Percentiles rank a stretch among this genome's conserved stretches.
Conservation (phyloP, 352 stramenopile species). For the Globisporangium paddicum region DNA sequence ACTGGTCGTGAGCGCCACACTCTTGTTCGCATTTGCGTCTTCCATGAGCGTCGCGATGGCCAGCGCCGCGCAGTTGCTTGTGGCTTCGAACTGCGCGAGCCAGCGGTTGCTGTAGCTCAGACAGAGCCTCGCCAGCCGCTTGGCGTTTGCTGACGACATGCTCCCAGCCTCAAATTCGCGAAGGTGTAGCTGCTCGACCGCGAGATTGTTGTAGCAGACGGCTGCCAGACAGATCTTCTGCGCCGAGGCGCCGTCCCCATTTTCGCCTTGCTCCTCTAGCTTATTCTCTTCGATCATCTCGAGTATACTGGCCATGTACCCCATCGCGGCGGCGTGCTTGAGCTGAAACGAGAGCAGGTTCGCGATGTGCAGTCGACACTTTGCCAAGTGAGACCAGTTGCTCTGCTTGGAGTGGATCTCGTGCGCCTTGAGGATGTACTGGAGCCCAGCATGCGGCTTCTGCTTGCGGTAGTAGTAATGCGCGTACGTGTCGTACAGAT, state of each 20-base stretch:
- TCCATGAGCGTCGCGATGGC: constrained; percentile 73
- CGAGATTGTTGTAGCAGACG: constrained; percentile 92
- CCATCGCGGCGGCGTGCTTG: constrained; percentile 77
- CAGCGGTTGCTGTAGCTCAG: constrained; percentile 91
- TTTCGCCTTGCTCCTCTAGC: constrained; percentile 49
- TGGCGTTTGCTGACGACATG: constrained; percentile 78
- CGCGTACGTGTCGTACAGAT: constrained; percentile 83
- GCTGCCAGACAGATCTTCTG: constrained; percentile 89
- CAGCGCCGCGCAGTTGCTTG: constrained; percentile 65
- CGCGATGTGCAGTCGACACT: constrained; percentile 85
- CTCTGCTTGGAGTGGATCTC: constrained; percentile 68
- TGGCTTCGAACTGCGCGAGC: constrained; percentile 85
- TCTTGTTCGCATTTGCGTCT: constrained; percentile 27
- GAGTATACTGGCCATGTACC: constrained; percentile 78
- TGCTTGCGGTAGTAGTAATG: constrained; percentile 89
- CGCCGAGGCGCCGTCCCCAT: constrained; percentile 41
- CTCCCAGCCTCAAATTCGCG: constrained; percentile 77
- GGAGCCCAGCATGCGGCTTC: constrained; percentile 77
- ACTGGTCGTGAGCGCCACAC: background rate
- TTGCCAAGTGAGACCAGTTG: constrained; percentile 85
- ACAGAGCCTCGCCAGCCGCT: constrained; percentile 85
- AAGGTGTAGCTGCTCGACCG: constrained; percentile 86
- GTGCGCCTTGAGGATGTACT: constrained; percentile 85
- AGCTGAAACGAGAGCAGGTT: constrained; percentile 70
- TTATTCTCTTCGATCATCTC: constrained; percentile 87